phyloP scores from a whole-genome alignment of 371 early-diverging fungal genomes.

The Apophysomyces ossiformis region DNA sequence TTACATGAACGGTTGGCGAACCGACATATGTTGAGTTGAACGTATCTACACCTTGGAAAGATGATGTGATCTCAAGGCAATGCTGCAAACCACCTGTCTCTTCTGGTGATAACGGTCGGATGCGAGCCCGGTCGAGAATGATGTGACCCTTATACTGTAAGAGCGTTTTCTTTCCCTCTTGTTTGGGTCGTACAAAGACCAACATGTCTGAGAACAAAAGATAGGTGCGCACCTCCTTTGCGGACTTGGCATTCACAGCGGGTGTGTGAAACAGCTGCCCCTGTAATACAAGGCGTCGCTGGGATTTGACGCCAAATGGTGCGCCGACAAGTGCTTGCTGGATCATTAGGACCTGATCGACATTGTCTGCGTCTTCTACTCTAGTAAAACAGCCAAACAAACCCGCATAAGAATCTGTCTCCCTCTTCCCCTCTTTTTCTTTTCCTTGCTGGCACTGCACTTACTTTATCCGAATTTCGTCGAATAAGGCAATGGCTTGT shows the following conservation, averaged over 20 bases:
- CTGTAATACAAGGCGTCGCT: slow-evolving; percentile 38
- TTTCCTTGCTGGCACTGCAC: slow-evolving; percentile 15
- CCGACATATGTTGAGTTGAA: slow-evolving; percentile 33
- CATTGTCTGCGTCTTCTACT: slow-evolving; percentile 38
- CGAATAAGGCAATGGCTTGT: slow-evolving; percentile 26
- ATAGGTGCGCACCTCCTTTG: slow-evolving; percentile 25
- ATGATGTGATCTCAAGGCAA: slow-evolving; percentile 35
- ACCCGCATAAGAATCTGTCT: neutral
- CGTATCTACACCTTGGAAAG: slow-evolving; percentile 32
- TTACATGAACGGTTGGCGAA: slow-evolving; percentile 24
- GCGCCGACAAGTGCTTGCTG: slow-evolving; percentile 36
- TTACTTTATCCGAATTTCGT: slow-evolving; percentile 34
- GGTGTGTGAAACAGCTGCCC: slow-evolving; percentile 19
- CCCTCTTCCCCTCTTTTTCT: neutral
- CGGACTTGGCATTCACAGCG: slow-evolving; percentile 1
- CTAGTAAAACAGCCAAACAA: slow-evolving; percentile 15
- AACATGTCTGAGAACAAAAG: slow-evolving; percentile 38
- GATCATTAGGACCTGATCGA: slow-evolving; percentile 44
- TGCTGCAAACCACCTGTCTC: slow-evolving; percentile 16
- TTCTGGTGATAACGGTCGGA: slow-evolving; percentile 15
- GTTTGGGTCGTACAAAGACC: slow-evolving; percentile 32
- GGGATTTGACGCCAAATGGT: slow-evolving; percentile 38
- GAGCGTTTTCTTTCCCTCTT: slow-evolving; percentile 23
- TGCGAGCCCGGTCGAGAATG: slow-evolving; percentile 29
- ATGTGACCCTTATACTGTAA: slow-evolving; percentile 33